Percentiles rank a stretch among this genome's conserved stretches.
Evolutionary conservation across 345 rosid genomes (phyloP).

Genomic region (Syzygium aromaticum): DNA sequence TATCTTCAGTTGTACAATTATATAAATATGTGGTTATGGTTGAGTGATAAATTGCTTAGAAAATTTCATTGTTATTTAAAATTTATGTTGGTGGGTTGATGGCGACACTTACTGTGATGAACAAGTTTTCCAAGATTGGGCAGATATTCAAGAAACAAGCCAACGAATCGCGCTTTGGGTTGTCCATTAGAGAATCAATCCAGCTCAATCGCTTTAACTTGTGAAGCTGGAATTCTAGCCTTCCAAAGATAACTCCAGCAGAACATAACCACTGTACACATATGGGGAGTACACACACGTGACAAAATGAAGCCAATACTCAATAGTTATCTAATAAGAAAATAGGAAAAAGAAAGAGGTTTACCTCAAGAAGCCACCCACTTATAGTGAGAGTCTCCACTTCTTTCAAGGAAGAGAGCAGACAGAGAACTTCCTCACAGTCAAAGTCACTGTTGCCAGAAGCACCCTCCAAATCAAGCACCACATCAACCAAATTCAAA

Average conservation of each 20-base stretch:
- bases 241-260: conserved; percentile 6
- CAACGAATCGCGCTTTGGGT: conserved; percentile 5
- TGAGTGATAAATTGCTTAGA: not conserved
- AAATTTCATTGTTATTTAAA: not conserved
- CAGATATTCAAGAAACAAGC: conserved; percentile 12
- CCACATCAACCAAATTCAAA: not conserved
- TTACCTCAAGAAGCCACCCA: conserved; percentile 14
- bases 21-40: not conserved
- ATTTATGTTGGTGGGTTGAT: not conserved
- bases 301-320: not conserved
- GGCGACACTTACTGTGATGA: not conserved
- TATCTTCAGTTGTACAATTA: not conserved
- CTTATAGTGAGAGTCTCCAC: too few relatives aligned
- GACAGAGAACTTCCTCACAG: too few relatives aligned
- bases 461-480: not conserved
- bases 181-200: conserved; percentile 1
- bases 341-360: not conserved
- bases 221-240: conserved; percentile 9
- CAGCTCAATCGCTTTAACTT: conserved; percentile 5
- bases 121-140: not conserved
- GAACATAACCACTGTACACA: conserved; percentile 9
- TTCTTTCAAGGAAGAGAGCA: too few relatives aligned
- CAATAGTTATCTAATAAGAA: not conserved
- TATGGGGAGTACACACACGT: not conserved
- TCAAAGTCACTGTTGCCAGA: too few relatives aligned